Percentiles rank a stretch among this genome's conserved stretches.
These are phyloP conservation scores for Colletotrichum brevisporum DNA, from an alignment of 2,329 filamentous ascomycete species.

Conservation along the genomic window DNA sequence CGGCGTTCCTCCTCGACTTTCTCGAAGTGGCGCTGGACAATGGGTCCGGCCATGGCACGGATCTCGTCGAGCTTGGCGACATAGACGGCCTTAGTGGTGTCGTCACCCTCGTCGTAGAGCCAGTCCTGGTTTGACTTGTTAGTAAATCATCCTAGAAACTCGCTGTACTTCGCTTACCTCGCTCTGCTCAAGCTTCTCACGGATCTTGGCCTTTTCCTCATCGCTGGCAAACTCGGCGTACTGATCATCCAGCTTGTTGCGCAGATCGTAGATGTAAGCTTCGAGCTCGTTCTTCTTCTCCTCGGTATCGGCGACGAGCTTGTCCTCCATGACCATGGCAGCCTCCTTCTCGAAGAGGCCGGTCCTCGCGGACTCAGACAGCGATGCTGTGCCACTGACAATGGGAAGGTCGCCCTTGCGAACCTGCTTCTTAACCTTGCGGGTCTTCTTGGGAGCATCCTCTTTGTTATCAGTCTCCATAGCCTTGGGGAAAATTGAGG, in stretches of 20 bases:
- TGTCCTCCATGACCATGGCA: constrained; percentile 97
- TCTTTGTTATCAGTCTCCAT: constrained; percentile 87
- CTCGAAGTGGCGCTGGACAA: constrained; percentile 95
- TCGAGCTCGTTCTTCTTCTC: constrained; percentile 99
- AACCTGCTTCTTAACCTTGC: constrained; percentile 99
- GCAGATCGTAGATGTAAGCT: constrained; percentile 95
- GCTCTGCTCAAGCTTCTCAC: constrained; percentile 83
- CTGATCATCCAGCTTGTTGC: constrained; percentile 93
- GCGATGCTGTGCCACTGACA: constrained; percentile 83
- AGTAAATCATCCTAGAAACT: constrained; percentile 30
- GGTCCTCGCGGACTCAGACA: constrained; percentile 79
- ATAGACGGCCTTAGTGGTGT: constrained; percentile 94
- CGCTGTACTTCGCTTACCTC: constrained; percentile 77
- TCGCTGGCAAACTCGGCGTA: constrained; percentile 92
- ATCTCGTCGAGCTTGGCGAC: constrained; percentile 97
- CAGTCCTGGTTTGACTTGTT: constrained; percentile 79
- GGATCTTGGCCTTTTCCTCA: constrained; percentile 91
- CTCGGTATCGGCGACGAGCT: constrained; percentile 97
- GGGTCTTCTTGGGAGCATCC: constrained; percentile 84
- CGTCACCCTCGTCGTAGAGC: constrained; percentile 97
- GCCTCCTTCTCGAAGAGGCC: constrained; percentile 85
- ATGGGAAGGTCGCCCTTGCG: constrained; percentile 96
- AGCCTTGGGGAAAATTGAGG: constrained; percentile 64
- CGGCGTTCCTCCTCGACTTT: constrained; percentile 91
- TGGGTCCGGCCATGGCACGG: constrained; percentile 88